Conservation (phyloP, 129 eudicot genomes). For the Heracleum sosnowskyi region DNA sequence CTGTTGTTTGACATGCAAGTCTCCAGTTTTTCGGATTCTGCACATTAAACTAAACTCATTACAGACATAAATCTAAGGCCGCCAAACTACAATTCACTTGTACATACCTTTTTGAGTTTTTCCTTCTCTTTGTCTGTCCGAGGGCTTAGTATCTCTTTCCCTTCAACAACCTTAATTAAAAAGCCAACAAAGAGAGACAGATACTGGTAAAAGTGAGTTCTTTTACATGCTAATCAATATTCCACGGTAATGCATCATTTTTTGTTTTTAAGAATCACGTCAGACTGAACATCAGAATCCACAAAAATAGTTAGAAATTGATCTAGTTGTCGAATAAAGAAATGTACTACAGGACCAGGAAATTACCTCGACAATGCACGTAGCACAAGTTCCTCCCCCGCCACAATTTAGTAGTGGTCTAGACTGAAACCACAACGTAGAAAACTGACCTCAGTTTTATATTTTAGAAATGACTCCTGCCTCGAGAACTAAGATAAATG, state of each 20-base stretch:
- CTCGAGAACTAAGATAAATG: background rate
- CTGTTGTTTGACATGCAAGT: slow-evolving; percentile 84
- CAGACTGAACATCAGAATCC: background rate
- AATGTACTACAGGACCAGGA: background rate
- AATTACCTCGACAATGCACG: slow-evolving; percentile 86
- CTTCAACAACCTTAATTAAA: slow-evolving; percentile 48
- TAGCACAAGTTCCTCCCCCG: slow-evolving; percentile 93
- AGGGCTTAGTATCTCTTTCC: slow-evolving; percentile 63
- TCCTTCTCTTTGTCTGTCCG: slow-evolving; percentile 76
- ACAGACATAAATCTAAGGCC: background rate
- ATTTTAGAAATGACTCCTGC: background rate
- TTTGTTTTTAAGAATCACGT: background rate
- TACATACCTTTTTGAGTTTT: slow-evolving; percentile 55
- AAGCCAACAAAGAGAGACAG: background rate
- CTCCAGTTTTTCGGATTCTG: slow-evolving; percentile 95
- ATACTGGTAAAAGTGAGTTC: background rate
- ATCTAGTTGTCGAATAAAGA: background rate
- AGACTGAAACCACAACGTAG: slow-evolving; percentile 30
- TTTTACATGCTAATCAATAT: background rate
- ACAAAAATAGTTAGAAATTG: background rate
- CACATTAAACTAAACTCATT: background rate
- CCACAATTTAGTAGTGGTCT: slow-evolving; percentile 75
- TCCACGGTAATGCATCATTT: background rate
- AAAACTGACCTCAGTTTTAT: background rate
- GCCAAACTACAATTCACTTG: background rate